A percentile compares a stretch with the other conserved stretches of the same genome.
Evolutionary conservation across 768 basidiomycete species (phyloP).

Genomic region (Mycena chlorophos): DNA sequence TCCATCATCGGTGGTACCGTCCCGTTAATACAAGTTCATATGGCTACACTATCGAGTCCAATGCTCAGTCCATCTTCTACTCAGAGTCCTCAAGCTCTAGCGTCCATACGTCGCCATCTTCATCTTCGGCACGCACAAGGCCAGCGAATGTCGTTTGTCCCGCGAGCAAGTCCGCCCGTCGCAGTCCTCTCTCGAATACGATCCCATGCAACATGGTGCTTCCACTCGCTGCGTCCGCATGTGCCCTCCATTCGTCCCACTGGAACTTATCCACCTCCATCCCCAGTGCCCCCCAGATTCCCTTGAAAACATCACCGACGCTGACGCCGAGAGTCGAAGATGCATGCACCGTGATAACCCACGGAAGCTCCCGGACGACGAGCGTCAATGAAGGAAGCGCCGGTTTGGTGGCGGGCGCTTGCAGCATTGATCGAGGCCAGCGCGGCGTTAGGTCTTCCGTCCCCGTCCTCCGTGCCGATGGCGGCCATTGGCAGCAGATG

Average conservation of each 20-base stretch:
- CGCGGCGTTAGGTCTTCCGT: background rate
- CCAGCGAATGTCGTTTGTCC: constrained; percentile 10
- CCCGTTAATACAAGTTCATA: too few species aligned
- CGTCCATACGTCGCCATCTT: constrained; percentile 13
- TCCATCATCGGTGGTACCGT: too few species aligned
- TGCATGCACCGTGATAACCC: constrained; percentile 18
- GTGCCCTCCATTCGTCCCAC: background rate
- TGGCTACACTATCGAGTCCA: too few species aligned
- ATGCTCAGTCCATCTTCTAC: background rate
- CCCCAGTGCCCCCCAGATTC: constrained; percentile 8
- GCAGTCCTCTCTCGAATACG: constrained; percentile 8
- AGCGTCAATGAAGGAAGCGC: constrained; percentile 19
- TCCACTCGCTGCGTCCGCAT: background rate
- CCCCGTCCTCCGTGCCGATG: background rate
- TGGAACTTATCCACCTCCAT: constrained; percentile 5
- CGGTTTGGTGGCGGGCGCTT: constrained; percentile 9
- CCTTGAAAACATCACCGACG: constrained; percentile 13
- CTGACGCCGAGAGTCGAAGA: constrained; percentile 5
- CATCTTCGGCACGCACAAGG: background rate
- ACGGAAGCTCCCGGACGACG: constrained; percentile 4
- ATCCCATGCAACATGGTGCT: background rate
- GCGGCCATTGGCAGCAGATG: background rate
- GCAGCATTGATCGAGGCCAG: background rate
- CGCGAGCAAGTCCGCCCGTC: constrained; percentile 3
- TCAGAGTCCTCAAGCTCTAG: constrained; percentile 1